phyloP scores from a whole-genome alignment of 2,329 filamentous ascomycete genomes.

The Neonectria magnoliae region DNA sequence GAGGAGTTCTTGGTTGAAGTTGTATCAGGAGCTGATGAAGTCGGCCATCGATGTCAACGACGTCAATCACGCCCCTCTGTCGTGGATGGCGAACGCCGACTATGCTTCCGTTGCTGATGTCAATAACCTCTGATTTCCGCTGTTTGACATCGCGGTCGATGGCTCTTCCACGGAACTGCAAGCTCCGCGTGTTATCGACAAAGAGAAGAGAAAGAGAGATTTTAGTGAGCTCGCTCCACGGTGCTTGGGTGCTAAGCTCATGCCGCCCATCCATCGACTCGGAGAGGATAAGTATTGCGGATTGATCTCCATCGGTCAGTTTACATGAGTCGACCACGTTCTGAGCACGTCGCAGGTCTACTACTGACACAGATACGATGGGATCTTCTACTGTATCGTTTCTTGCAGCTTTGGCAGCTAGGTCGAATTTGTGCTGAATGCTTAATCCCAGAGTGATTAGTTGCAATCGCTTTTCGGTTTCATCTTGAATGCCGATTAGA shows the following conservation, averaged over 20 bases:
- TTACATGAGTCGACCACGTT: constrained; percentile 79
- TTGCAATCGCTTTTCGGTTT: constrained; percentile 72
- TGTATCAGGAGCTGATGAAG: constrained; percentile 75
- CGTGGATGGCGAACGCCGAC: constrained; percentile 67
- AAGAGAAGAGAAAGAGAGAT: constrained; percentile 71
- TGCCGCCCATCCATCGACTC: constrained; percentile 70
- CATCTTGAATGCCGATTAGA: constrained; percentile 76
- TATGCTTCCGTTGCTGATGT: constrained; percentile 59
- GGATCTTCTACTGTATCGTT: constrained; percentile 34
- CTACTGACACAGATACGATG: constrained; percentile 46
- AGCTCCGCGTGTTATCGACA: constrained; percentile 67
- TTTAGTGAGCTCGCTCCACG: constrained; percentile 77
- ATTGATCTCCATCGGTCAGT: constrained; percentile 72
- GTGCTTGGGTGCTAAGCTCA: constrained; percentile 77
- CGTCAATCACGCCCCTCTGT: constrained; percentile 69
- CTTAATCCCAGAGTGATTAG: constrained; percentile 72
- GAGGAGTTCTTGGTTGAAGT: constrained; percentile 71
- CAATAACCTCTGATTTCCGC: constrained; percentile 57
- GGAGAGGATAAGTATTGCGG: constrained; percentile 76
- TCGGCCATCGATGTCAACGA: constrained; percentile 69
- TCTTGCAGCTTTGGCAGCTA: constrained; percentile 31
- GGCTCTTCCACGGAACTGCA: constrained; percentile 65
- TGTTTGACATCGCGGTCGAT: constrained; percentile 62
- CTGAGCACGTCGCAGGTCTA: constrained; percentile 67
- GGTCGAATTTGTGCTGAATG: constrained; percentile 48